Percentiles rank a stretch among this genome's conserved stretches.
These are phyloP conservation scores for Penicillium mononematosum DNA, from an alignment of 495 filamentous ascomycete genomes.

Conservation along the genomic window DNA sequence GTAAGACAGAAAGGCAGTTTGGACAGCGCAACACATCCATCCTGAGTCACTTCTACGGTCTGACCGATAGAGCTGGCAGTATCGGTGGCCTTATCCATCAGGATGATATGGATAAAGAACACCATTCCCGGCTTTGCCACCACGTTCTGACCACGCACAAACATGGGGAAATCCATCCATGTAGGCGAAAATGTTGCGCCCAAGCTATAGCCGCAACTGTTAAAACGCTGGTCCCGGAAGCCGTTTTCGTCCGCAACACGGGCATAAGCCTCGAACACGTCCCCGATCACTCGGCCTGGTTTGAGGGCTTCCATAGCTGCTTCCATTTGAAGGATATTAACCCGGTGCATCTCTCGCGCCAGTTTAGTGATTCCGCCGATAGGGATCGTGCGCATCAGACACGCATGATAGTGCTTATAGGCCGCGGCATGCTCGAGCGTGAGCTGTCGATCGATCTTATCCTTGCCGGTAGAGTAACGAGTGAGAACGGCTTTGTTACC, in stretches of 20 bases:
- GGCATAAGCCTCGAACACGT: conserved; percentile 28
- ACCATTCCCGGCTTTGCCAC: conserved; percentile 24
- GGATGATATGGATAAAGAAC: conserved; percentile 30
- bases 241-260: conserved; percentile 28
- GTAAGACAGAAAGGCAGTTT: conserved; percentile 28
- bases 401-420: conserved; percentile 30
- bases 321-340: conserved; percentile 28
- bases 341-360: conserved; percentile 20
- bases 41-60: conserved; percentile 25
- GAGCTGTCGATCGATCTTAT: conserved; percentile 25
- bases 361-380: conserved; percentile 28
- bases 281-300: conserved; percentile 24
- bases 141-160: conserved; percentile 25
- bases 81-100: conserved; percentile 31
- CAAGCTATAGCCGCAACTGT: conserved; percentile 24
- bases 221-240: conserved; percentile 28
- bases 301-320: conserved; percentile 23
- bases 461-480: conserved; percentile 26
- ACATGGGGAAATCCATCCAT: conserved; percentile 32
- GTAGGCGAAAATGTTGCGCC: conserved; percentile 27
- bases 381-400: conserved; percentile 27
- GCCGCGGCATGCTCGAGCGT: conserved; percentile 27
- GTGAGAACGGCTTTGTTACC: conserved; percentile 30
- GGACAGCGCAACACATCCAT: conserved; percentile 24
- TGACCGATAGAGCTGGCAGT: conserved; percentile 28